Evolutionary conservation across 2,329 filamentous ascomycete species (phyloP).

Genomic region (Westerdykella aurantiaca): DNA sequence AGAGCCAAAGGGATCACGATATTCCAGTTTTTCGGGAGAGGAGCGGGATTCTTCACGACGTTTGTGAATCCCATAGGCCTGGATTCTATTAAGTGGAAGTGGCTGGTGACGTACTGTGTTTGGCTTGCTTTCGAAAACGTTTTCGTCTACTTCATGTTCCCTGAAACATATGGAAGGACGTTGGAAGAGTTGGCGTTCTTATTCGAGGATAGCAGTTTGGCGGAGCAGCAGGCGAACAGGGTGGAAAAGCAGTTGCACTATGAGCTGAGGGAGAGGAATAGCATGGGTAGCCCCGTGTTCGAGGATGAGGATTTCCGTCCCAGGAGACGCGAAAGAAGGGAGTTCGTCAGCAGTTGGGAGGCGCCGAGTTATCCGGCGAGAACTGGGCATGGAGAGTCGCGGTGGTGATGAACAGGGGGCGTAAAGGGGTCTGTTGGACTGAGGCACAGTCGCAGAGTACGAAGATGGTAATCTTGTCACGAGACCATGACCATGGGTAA

Average conservation of each 20-base stretch:
- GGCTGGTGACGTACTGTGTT: slow-evolving; percentile 56
- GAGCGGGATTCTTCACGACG: slow-evolving; percentile 55
- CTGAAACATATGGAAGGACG: slow-evolving; percentile 65
- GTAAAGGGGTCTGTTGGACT: too few relatives aligned
- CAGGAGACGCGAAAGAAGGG: background rate
- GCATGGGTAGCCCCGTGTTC: background rate
- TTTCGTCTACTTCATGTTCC: slow-evolving; percentile 62
- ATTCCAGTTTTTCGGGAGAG: slow-evolving; percentile 59
- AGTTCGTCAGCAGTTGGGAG: background rate
- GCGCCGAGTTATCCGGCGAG: background rate
- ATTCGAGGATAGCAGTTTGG: slow-evolving; percentile 25
- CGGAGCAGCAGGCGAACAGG: slow-evolving; percentile 23
- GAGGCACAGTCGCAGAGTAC: background rate
- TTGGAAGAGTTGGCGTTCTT: slow-evolving; percentile 58
- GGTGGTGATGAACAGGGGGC: too few relatives aligned
- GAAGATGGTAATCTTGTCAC: background rate
- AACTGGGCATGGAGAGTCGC: background rate
- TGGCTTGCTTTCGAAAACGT: slow-evolving; percentile 56
- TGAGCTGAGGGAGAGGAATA: slow-evolving; percentile 6
- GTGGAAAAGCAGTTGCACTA: slow-evolving; percentile 29
- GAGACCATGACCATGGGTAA: background rate
- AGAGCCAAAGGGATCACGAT: slow-evolving; percentile 46
- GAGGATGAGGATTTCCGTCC: background rate
- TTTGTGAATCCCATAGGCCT: slow-evolving; percentile 58
- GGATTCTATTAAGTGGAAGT: slow-evolving; percentile 56